Evolutionary conservation across 1,284 basidiomycete species (phyloP).

Genomic region (Golubevia pallescens): DNA sequence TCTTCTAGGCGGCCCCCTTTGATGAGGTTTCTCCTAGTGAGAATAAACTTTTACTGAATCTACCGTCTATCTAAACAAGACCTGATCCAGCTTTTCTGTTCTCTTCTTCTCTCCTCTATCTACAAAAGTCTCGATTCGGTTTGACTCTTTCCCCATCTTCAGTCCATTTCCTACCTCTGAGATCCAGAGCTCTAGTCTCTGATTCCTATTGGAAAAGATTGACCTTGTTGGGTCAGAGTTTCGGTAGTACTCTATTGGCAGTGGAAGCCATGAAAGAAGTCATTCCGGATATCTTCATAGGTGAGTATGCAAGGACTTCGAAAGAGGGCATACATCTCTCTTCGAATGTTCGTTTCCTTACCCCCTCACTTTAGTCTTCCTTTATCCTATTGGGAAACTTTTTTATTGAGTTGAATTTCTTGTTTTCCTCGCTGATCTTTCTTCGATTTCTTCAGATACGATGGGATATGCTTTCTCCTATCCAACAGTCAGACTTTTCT

Average conservation of each 20-base stretch:
- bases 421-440: no score
- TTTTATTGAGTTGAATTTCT: no score
- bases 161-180: constrained; percentile 80
- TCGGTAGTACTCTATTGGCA: constrained; percentile 83
- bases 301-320: no score
- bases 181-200: constrained; percentile 76
- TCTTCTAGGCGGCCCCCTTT: not conserved
- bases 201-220: constrained; percentile 84
- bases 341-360: no score
- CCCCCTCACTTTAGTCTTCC: no score
- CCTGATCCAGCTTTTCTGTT: not conserved
- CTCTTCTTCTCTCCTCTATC: not conserved
- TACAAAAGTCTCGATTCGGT: constrained; percentile 86
- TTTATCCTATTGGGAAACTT: no score
- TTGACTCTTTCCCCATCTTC: constrained; percentile 74
- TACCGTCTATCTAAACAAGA: no score
- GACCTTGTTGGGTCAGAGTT: constrained; percentile 87
- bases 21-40: no score
- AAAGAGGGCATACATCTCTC: no score
- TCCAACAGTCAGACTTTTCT: constrained; percentile 74
- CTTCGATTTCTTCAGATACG: constrained; percentile 72
- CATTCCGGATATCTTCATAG: constrained; percentile 87
- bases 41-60: no score
- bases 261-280: constrained; percentile 77
- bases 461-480: constrained; percentile 98